phyloP scores from a whole-genome alignment of 2,329 filamentous ascomycete genomes.

The Penicillium sp. region DNA sequence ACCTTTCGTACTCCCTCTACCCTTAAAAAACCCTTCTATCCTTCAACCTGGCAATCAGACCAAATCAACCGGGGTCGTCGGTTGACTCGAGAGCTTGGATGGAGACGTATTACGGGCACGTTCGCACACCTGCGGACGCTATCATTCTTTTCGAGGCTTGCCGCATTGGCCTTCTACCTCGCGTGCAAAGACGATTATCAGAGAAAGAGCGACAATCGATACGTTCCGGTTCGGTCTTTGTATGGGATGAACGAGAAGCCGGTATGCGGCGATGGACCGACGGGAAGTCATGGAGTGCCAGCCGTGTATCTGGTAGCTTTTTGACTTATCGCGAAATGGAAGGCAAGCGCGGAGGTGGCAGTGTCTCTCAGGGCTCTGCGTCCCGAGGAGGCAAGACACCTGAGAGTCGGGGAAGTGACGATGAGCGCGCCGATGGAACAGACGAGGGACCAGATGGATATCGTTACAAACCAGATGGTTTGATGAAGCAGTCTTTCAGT shows the following conservation, averaged over 20 bases:
- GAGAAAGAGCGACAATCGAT: slow-evolving; percentile 98
- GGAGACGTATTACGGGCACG: slow-evolving; percentile 95
- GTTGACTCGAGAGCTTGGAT: slow-evolving; percentile 52
- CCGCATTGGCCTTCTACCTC: slow-evolving; percentile 79
- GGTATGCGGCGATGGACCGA: slow-evolving; percentile 99
- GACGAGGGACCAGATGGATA: slow-evolving; percentile 83
- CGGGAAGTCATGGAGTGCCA: slow-evolving; percentile 98
- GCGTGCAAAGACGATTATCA: slow-evolving; percentile 87
- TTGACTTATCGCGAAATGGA: slow-evolving; percentile 98
- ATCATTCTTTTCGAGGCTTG: slow-evolving; percentile 99
- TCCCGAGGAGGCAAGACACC: slow-evolving; percentile 71
- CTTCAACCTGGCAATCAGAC: slow-evolving; percentile 14
- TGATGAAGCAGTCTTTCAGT: slow-evolving; percentile 99
- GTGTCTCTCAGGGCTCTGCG: slow-evolving; percentile 61
- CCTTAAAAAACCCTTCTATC: not conserved
- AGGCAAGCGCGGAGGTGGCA: slow-evolving; percentile 81
- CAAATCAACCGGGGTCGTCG: slow-evolving; percentile 16
- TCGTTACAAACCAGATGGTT: slow-evolving; percentile 89
- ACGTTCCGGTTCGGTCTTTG: slow-evolving; percentile 93
- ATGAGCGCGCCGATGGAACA: slow-evolving; percentile 68
- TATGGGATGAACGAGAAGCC: slow-evolving; percentile 99
- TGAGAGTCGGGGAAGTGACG: slow-evolving; percentile 79
- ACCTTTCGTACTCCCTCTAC: slow-evolving; percentile 4
- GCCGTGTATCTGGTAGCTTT: slow-evolving; percentile 94
- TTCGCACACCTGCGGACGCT: slow-evolving; percentile 92